Evolutionary conservation across 108 stramenopile genomes (phyloP).

Genomic region (Pseudonitzschia pungens): DNA sequence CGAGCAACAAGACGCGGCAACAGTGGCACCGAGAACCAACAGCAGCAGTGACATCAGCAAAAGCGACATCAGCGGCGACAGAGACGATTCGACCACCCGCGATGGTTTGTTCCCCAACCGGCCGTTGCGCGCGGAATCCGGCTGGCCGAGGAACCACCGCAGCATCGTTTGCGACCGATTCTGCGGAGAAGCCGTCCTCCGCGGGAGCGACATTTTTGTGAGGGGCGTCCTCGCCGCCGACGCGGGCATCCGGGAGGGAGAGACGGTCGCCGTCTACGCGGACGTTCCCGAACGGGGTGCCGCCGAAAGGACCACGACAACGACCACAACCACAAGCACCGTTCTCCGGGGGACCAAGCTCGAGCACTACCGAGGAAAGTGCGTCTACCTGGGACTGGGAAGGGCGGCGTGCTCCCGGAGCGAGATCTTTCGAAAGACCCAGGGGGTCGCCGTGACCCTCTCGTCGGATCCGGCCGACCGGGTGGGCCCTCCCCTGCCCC

Average conservation of each 20-base stretch:
- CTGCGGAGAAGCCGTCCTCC: conserved; percentile 77
- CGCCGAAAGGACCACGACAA: no score
- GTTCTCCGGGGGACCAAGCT: conserved; percentile 48
- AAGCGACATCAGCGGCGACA: no score
- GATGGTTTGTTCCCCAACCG: conserved; percentile 37
- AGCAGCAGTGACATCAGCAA: no score
- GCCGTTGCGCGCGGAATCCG: conserved; percentile 35
- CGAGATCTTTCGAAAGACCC: conserved; percentile 49
- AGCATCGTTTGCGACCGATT: conserved; percentile 63
- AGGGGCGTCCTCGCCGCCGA: conserved; percentile 64
- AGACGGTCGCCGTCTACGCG: conserved; percentile 63
- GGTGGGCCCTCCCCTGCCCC: conserved; percentile 59
- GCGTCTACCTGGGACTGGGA: conserved; percentile 72
- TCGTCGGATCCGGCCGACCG: conserved; percentile 27
- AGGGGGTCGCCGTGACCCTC: conserved; percentile 63
- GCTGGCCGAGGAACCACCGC: conserved; percentile 68
- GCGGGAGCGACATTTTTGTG: conserved; percentile 78
- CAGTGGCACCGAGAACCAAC: no score
- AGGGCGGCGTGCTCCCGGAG: conserved; percentile 38
- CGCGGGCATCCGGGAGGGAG: conserved; percentile 47
- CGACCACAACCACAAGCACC: no score
- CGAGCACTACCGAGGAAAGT: conserved; percentile 50
- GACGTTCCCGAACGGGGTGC: conserved; percentile 24
- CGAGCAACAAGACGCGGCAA: not conserved
- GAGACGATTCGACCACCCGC: no score